Evolutionary conservation across 345 rosid species (phyloP), one percentile per base, ranked within the genome.

Genomic region (Citrus cavaleriei): DNA sequence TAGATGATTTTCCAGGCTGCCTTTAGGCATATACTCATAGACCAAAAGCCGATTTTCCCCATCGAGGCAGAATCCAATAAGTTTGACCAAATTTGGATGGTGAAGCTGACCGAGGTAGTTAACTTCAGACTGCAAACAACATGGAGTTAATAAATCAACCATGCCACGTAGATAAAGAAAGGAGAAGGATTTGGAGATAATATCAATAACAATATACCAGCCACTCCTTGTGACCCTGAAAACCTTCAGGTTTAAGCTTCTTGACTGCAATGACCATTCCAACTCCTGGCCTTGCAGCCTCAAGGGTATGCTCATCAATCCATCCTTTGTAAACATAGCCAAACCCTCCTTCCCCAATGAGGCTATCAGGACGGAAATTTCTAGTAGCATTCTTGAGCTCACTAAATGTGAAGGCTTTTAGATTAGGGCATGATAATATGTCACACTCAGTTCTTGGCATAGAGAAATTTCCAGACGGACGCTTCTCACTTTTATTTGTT

Each of bases 151-250:
- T 21, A 27, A 64, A 78, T 21, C n/a, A 69, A 72, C 24, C 7
- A n/a, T 35, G 16, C 12, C 68, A 59, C 30, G 18, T 37, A 60
- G 22, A 49, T 0, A 58, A 68, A 77, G 13, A 80, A 68, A 37
- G 71, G 35, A 35, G 21, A 68, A 46, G 34, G 19, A 28, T 49
- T 32, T 4, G 5, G 38, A 9, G 67, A 54, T 69, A 4, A 10
- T 42, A 18, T 21, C 28, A 55, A 57, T 3, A 32, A 67, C 55
- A 32, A 67, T 61, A 70, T 86, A 95, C 98, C 89, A 92, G 70
- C 98, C 98, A 95, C 86, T 92, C 98, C 81, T 92, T 88, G 64
- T 95, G 98, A 60, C 98, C 98, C 69, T 92, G 98, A 80, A 86
- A 80, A 57, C 92, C 94, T 81, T 89, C 87, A 30, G 86, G 84